Base-by-base conservation (phyloP, 1,284 basidiomycete species). In the Melampsora americana region DNA sequence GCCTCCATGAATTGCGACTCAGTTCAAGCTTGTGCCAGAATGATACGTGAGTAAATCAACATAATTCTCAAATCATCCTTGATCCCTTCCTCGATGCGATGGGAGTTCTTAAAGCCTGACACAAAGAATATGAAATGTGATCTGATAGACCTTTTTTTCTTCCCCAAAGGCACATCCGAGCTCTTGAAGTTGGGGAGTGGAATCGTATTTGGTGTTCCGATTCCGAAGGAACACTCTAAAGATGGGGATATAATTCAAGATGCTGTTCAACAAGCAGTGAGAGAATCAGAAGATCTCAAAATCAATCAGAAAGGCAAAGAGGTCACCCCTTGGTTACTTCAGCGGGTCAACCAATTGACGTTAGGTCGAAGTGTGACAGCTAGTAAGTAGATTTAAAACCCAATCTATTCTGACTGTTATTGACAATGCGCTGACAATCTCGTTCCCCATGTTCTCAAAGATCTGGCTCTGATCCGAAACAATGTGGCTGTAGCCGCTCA, bases 291-390 rank as follows among this genome's bases (percentile, higher is more conserved):
- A 78, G 87, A 88, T 78, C 90, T 90, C 79, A 93, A 94, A 0
- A 86, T 97, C 66, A 90, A 88, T 80, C 89, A 86, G 79, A 85
- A 86, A 16, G 96, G 96, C 6, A 98, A 97, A 81, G 91, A 93
- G 78, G 94, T 89, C 12, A 99, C 96, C 0, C 96, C 96, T 2
- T 99, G 95, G 95, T 86, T 99, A 14, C 85, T 99, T 39, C 86
- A 87, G 76, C 88, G 95, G 23, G 90, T 99, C 1, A 87, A 87
- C 9, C 90, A 97, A 82, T 85, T 99, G 64, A 93, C 92, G 0
- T 82, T 86, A 53, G 92, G 92, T 3, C 85, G 85, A 77, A 92
- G 92, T 1, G 84, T 95, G 69, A 84, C 86, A 56, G 89, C 87
- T 79, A 92, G 90, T 91, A 76, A 81, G 87, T 85, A 50, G 46